Base-by-base conservation (phyloP, 352 stramenopile genomes). In the Globisporangium middletonii region DNA sequence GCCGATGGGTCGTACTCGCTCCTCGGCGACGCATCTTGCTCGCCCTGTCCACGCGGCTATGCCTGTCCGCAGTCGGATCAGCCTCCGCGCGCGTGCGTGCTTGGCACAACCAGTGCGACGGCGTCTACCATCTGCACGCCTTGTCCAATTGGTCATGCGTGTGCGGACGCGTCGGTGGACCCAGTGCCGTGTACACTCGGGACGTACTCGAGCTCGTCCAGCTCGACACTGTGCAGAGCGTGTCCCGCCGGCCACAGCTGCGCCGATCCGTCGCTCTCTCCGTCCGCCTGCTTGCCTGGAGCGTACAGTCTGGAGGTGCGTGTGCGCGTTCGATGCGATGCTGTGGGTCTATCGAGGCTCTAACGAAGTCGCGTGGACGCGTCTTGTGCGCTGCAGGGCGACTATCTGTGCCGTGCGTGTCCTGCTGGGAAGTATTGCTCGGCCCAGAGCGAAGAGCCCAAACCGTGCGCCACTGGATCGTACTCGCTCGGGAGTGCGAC, bases 171-270 rank as follows among this genome's bases (percentile, higher is more conserved):
- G 28, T 41, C 49, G 9, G 48, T 26, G 13, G 47, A 45, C n/a
- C 55, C 55, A 1, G 35, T 45, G 11, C 52, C 45, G 7, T 53
- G 35, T 30, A n/a, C 4, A 26, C 9, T 44, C 3, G 53, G 53
- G 27, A 51, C 43, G 28, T 59, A 59, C 23, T 28, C 53, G 27
- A 52, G 42, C 26, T 37, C 57, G 5, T 48, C 62, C 28, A 56
- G 62, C 38, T 46, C 51, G 16, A 26, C 47, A 4, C 30, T 47
- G 2, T 87, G 77, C 23, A 33, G 49, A n/a, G 47, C 58, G 8
- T 94, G 84, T 57, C 64, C 69, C 13, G 65, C 68, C 30, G 83
- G 86, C 1, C 71, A 85, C 59, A 66, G 60, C 26, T 95, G 86
- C 41, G 64, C 70, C 18, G 72, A 83, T 57, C 57, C 63, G 37